Base-by-base conservation (phyloP, 2,329 filamentous ascomycete genomes). In the Diplocarpon rosae region DNA sequence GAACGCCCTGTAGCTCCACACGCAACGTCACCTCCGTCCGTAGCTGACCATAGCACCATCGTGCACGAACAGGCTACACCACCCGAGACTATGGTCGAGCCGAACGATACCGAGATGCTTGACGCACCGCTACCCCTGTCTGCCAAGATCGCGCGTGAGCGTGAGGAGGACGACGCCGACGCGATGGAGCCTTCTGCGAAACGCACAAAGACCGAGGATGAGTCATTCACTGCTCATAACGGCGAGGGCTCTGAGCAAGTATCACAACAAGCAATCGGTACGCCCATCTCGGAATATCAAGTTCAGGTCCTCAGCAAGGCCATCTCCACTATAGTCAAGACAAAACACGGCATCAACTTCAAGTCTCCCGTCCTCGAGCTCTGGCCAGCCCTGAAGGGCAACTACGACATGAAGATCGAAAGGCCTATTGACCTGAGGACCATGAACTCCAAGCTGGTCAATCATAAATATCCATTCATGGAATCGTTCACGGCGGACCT, bases 401-500 rank as follows among this genome's bases (percentile, higher is more conserved):
- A 87, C 51, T 85, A 83, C 51, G 68, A 75, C 1, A 70, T 82
- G 30, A 79, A 69, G 50, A 67, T 96, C 54, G 75, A 79, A 31
- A 73, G 81, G 27, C 89, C 89, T 0, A 89, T 94, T 71, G 90
- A 96, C 63, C 73, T 98, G 31, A 72, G 74, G 32, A 82, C 82
- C 9, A 85, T 98, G 58, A 90, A 96, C 59, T 71, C 73, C 42
- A 89, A 85, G 53, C 64, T 96, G 30, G 86, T 86, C 57, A 72
- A 77, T 27, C 37, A 42, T 2, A 65, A 72, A 38, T 96, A 95
- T 62, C 58, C 65, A 8, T 78, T 75, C 5, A 72, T 88, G n/a
- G 76, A 80, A 40, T 78, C 78, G 4, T 82, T 95, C 59, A 78
- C 80, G 55, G 69, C 71, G 37, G 88, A 95, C 56, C 73, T 95